Conservation (phyloP, 2,329 filamentous ascomycete genomes). For the Ophiostoma montium region DNA sequence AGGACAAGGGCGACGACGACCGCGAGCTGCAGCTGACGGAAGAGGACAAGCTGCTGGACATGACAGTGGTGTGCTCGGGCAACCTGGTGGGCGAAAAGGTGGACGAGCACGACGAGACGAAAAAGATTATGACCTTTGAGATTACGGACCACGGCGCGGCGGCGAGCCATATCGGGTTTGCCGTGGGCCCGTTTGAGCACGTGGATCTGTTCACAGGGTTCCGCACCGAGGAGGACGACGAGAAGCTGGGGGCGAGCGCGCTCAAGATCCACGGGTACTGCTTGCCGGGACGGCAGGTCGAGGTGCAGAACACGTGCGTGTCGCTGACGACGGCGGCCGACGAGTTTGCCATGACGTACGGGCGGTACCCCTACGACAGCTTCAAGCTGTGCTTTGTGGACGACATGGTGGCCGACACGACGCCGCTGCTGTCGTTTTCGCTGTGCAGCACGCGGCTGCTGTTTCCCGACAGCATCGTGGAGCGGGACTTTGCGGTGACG, state of each 20-base stretch:
- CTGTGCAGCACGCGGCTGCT: conserved; percentile 78
- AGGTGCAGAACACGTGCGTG: conserved; percentile 75
- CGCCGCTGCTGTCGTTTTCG: conserved; percentile 68
- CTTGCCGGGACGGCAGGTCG: conserved; percentile 65
- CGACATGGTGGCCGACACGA: conserved; percentile 62
- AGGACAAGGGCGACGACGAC: no score
- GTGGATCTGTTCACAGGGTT: conserved; percentile 76
- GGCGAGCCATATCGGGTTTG: conserved; percentile 83
- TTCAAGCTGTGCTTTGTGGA: conserved; percentile 94
- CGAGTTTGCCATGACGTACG: conserved; percentile 76
- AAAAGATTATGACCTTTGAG: conserved; percentile 79
- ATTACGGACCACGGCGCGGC: conserved; percentile 49
- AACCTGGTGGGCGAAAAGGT: conserved; percentile 71
- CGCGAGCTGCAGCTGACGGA: conserved; percentile 37
- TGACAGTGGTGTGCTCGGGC: conserved; percentile 83
- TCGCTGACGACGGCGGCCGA: conserved; percentile 81
- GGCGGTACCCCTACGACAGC: conserved; percentile 78
- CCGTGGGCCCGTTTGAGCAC: conserved; percentile 87
- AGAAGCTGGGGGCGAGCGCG: conserved; percentile 76
- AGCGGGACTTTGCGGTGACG: conserved; percentile 70
- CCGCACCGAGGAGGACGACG: conserved; percentile 80
- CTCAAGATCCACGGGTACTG: conserved; percentile 87
- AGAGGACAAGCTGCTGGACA: conserved; percentile 76
- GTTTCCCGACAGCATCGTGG: conserved; percentile 72
- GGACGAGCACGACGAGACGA: conserved; percentile 61